phyloP scores from a whole-genome alignment of 768 basidiomycete genomes.

The Mycena metata region DNA sequence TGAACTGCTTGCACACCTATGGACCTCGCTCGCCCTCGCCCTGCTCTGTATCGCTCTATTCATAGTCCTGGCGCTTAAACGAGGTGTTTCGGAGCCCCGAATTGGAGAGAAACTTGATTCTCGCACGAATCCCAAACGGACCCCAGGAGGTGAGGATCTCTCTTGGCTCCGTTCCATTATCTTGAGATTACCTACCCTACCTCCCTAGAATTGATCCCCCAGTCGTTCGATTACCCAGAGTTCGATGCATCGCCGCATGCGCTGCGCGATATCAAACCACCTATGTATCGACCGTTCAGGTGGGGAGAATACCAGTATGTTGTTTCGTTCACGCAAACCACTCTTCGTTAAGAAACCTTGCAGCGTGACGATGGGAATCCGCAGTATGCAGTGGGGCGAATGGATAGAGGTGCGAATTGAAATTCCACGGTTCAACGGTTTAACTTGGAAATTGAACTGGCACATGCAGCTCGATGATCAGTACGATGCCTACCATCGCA shows the following conservation, averaged over 20 bases:
- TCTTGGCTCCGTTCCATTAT: neutral
- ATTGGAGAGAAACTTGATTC: neutral
- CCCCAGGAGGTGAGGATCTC: slow-evolving; percentile 20
- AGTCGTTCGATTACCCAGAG: slow-evolving; percentile 64
- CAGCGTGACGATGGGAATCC: slow-evolving; percentile 80
- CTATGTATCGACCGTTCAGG: slow-evolving; percentile 76
- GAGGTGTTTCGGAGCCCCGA: neutral
- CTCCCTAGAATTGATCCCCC: slow-evolving; percentile 43
- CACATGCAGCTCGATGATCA: slow-evolving; percentile 30
- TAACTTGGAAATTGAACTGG: neutral
- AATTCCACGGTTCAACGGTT: too few species aligned
- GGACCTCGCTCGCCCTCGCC: too few species aligned
- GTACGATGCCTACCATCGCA: slow-evolving; percentile 60
- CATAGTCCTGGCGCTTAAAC: too few species aligned
- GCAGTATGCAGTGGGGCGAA: slow-evolving; percentile 75
- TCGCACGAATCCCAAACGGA: neutral
- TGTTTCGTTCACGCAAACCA: slow-evolving; percentile 8
- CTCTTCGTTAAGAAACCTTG: neutral
- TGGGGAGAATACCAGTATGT: slow-evolving; percentile 75
- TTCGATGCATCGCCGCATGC: slow-evolving; percentile 57
- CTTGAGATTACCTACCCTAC: neutral
- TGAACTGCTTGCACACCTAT: too few species aligned
- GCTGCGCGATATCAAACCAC: slow-evolving; percentile 62
- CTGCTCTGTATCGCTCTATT: too few species aligned
- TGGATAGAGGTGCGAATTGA: slow-evolving; percentile 74